These are phyloP conservation scores for Rhizomucor miehei DNA, from an alignment of 371 early-diverging fungal genomes.

Conservation along the genomic window DNA sequence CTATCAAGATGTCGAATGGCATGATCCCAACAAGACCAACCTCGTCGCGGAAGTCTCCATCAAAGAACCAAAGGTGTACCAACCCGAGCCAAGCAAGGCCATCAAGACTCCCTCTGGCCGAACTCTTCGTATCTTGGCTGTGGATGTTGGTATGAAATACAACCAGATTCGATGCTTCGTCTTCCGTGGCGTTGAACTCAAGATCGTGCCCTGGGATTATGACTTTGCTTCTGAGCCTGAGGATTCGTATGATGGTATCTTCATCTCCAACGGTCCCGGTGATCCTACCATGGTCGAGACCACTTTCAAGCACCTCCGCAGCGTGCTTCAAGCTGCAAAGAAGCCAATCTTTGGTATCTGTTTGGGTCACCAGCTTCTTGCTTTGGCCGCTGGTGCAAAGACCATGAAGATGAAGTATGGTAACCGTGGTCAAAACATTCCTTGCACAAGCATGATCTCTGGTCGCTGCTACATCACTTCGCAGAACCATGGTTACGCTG, in stretches of 20 bases:
- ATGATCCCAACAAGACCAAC: conserved; percentile 90
- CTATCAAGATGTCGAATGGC: conserved; percentile 82
- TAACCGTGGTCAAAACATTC: conserved; percentile 98
- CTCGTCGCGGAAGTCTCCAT: conserved; percentile 92
- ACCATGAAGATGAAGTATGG: conserved; percentile 97
- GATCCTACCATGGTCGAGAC: conserved; percentile 82
- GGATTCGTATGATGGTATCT: conserved; percentile 85
- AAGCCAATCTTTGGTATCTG: conserved; percentile 98
- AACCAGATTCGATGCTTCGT: conserved; percentile 97
- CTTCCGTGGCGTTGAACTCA: conserved; percentile 88
- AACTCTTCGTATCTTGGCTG: conserved; percentile 80
- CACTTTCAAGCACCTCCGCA: conserved; percentile 72
- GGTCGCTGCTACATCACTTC: conserved; percentile 97
- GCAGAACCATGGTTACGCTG: conserved; percentile 97
- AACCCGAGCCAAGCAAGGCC: conserved; percentile 59
- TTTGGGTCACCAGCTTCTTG: conserved; percentile 94
- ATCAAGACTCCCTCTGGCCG: conserved; percentile 72
- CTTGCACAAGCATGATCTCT: conserved; percentile 92
- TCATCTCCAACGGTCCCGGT: conserved; percentile 97
- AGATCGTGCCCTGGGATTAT: conserved; percentile 95
- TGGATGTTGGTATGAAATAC: conserved; percentile 98
- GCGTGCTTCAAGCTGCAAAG: conserved; percentile 61
- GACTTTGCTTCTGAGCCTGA: conserved; percentile 73
- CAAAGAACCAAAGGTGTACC: conserved; percentile 75
- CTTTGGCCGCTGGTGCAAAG: conserved; percentile 90